Conservation (phyloP, 2,329 filamentous ascomycete genomes). For the Trichoderma asperellum region DNA sequence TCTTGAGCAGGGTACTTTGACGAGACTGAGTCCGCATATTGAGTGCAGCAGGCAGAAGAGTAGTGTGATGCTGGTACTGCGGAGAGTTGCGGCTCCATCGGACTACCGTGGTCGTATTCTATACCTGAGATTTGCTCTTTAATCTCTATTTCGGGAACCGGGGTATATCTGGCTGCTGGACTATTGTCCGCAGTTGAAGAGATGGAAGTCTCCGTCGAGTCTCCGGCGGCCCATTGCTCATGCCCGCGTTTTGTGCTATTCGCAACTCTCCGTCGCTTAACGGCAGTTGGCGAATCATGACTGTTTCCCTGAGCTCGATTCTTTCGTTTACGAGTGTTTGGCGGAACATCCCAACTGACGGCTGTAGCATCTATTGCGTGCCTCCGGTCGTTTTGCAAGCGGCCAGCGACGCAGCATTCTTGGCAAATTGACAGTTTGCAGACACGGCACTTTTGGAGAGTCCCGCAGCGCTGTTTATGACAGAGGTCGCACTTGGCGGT, state of each 20-base stretch:
- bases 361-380: conserved; percentile 33
- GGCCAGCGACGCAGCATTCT: conserved; percentile 31
- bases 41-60: neutral
- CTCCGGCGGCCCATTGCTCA: neutral
- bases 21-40: neutral
- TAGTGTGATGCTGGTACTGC: neutral
- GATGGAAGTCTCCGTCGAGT: neutral
- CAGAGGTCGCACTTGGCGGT: conserved; percentile 39
- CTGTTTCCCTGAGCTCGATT: neutral
- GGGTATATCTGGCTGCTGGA: neutral
- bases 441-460: conserved; percentile 34
- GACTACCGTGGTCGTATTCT: neutral
- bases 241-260: neutral
- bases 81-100: conserved; percentile 3
- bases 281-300: neutral
- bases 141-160: neutral
- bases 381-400: conserved; percentile 30
- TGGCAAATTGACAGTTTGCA: conserved; percentile 37
- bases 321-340: conserved; percentile 16
- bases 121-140: neutral
- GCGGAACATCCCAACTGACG: conserved; percentile 31
- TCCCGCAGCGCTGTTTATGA: conserved; percentile 33
- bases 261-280: neutral
- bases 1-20: neutral
- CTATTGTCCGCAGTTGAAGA: neutral